Evolutionary conservation across 495 filamentous ascomycete genomes (phyloP).

Genomic region (Penicillium maclennaniae): DNA sequence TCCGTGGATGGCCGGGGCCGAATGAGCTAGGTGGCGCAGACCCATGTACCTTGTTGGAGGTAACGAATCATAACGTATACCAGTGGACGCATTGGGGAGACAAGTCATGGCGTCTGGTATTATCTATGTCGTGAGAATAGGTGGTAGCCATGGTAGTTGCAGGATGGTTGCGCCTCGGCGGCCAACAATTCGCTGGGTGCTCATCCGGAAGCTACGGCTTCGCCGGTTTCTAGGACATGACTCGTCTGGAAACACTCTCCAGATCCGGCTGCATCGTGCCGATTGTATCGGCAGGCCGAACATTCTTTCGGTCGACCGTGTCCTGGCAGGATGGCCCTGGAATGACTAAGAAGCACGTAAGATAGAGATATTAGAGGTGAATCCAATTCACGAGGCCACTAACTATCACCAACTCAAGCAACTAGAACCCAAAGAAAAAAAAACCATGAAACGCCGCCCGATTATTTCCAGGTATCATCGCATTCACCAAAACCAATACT

Average conservation of each 20-base stretch:
- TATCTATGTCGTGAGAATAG: conserved; percentile 12
- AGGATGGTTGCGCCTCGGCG: too few relatives aligned
- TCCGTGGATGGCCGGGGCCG: conserved; percentile 8
- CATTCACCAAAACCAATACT: conserved; percentile 4
- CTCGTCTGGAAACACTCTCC: too few relatives aligned
- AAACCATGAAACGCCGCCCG: conserved; percentile 3
- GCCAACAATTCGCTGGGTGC: background rate
- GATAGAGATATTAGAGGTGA: background rate
- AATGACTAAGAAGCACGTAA: conserved; percentile 2
- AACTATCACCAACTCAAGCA: conserved; percentile 1
- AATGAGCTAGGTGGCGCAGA: conserved; percentile 13
- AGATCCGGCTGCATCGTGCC: background rate
- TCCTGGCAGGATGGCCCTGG: conserved; percentile 2
- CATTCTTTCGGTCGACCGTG: background rate
- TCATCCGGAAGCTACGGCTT: background rate
- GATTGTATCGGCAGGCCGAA: conserved; percentile 1
- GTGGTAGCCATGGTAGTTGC: conserved; percentile 13
- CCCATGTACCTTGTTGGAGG: conserved; percentile 9
- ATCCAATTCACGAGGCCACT: background rate
- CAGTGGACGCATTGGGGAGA: background rate
- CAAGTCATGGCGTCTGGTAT: background rate
- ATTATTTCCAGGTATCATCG: conserved; percentile 11
- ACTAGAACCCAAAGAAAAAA: background rate
- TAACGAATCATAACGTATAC: conserved; percentile 1
- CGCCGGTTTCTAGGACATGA: too few relatives aligned